Evolutionary conservation across 495 filamentous ascomycete genomes (phyloP), one percentile per base, ranked within the genome.

Genomic region (Rostrohypoxylon terebratum): DNA sequence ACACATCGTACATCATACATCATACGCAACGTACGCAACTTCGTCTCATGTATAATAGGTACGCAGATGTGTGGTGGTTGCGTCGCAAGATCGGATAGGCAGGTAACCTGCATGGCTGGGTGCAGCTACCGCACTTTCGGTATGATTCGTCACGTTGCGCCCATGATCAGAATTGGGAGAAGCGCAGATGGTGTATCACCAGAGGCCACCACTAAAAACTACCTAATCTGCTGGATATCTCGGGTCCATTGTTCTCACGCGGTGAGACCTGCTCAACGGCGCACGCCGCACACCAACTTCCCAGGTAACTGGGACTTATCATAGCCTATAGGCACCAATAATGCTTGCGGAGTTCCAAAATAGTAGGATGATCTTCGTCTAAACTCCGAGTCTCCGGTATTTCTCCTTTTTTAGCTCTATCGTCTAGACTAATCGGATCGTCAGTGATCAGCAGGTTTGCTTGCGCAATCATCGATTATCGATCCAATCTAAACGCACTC

Each of bases 391-490:
- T 13, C 10, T 18, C 33, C 21, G 14, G 20, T 42, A 23, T 7
- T 13, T 7, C 16, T 53, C 63, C 54, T 66, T 53, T 53, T 66
- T 51, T 20, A 42, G 31, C 57, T 36, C 65, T 55, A 59, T 59
- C 28, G n/a, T 20, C 31, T 20, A 53, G 48, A 48, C 21, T 13
- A 53, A 68, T 63, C 53, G 34, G 63, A 64, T 72, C 64, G 44
- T 33, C 63, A 18, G 21, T 68, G 69, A 72, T 68, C 59, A 60
- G 34, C 59, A 58, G 25, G 50, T 63, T 18, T 57, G 31, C 59
- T 59, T 72, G 45, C 50, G 53, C 53, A 23, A 63, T 59, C 47
- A 38, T 10, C 18, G 44, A 64, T 68, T 44, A 31, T 68, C 45
- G 53, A 68, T 63, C 51, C 34, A 59, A 72, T 53, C 64, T 63